Evolutionary conservation across 169 alveolate genomes (phyloP).

Genomic region (Eimeria falciformis): DNA sequence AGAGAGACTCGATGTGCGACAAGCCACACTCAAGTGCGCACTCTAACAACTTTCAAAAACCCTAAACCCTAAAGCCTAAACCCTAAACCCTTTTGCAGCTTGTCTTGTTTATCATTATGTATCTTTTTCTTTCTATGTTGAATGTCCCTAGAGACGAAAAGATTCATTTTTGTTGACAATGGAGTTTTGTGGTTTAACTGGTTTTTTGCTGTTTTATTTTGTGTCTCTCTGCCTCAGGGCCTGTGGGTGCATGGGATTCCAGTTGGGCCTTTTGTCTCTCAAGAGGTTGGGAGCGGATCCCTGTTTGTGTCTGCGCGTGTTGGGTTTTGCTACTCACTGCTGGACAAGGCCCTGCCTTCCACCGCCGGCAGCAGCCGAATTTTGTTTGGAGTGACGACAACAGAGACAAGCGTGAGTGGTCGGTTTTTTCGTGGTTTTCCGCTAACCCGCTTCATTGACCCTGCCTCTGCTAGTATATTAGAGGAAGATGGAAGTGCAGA

Average conservation of each 20-base stretch:
- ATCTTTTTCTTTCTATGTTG: no score
- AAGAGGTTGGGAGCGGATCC: constrained; percentile 92
- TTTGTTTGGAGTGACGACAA: constrained; percentile 87
- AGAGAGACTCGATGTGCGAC: constrained; percentile 85
- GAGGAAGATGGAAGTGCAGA: not conserved
- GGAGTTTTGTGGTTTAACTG: not conserved
- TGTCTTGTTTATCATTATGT: no score
- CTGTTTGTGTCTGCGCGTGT: constrained; percentile 86
- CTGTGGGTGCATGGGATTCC: constrained; percentile 93
- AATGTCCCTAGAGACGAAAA: not conserved
- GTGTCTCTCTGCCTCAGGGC: constrained; percentile 85
- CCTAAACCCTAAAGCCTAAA: not conserved
- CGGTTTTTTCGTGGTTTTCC: constrained; percentile 91
- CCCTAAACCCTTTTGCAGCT: no score
- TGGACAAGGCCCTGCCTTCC: not conserved
- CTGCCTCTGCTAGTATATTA: constrained; percentile 75
- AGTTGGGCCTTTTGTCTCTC: constrained; percentile 92
- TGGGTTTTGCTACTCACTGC: constrained; percentile 55
- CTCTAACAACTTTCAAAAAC: not conserved
- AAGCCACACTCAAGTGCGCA: no score
- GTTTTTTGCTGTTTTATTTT: not conserved
- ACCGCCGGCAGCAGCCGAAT: constrained; percentile 62
- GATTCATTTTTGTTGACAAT: not conserved
- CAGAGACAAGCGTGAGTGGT: constrained; percentile 93
- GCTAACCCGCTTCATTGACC: constrained; percentile 85